Conservation (phyloP, 441 rosid genomes). For the Daphne laureola region DNA sequence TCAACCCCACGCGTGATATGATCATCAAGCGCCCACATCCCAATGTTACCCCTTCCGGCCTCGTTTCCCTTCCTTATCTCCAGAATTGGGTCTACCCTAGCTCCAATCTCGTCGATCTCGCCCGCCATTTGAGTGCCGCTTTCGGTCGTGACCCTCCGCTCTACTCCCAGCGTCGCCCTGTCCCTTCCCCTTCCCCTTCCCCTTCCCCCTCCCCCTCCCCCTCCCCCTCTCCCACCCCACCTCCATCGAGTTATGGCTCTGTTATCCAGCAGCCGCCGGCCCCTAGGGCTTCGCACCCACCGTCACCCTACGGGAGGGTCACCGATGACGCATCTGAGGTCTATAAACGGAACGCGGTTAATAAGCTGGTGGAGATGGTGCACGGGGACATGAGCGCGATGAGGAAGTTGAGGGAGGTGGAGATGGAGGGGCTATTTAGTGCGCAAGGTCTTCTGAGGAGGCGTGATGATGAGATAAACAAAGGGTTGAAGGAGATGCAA, state of each 20-base stretch:
- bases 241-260: slow-evolving; percentile 54
- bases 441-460: slow-evolving; percentile 59
- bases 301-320: slow-evolving; percentile 32
- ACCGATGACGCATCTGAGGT: slow-evolving; percentile 75
- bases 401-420: slow-evolving; percentile 74
- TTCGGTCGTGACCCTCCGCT: slow-evolving; percentile 87
- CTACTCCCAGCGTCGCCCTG: slow-evolving; percentile 72
- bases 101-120: slow-evolving; percentile 83
- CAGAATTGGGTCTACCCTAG: slow-evolving; percentile 87
- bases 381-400: slow-evolving; percentile 53
- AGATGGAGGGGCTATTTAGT: slow-evolving; percentile 67
- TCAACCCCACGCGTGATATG: slow-evolving; percentile 94
- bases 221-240: slow-evolving; percentile 17
- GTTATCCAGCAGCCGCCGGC: slow-evolving; percentile 23
- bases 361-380: slow-evolving; percentile 66
- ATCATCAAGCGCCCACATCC: slow-evolving; percentile 82
- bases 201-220: slow-evolving; percentile 36
- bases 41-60: slow-evolving; percentile 80
- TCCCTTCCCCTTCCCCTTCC: slow-evolving; percentile 23
- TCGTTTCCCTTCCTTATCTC: slow-evolving; percentile 67
- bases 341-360: slow-evolving; percentile 55
- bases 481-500: slow-evolving; percentile 70
- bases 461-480: slow-evolving; percentile 57
- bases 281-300: slow-evolving; percentile 30
- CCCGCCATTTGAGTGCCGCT: slow-evolving; percentile 39